phyloP scores from a whole-genome alignment of 2,329 filamentous ascomycete species.

The Emmonsiellopsis sp. region DNA sequence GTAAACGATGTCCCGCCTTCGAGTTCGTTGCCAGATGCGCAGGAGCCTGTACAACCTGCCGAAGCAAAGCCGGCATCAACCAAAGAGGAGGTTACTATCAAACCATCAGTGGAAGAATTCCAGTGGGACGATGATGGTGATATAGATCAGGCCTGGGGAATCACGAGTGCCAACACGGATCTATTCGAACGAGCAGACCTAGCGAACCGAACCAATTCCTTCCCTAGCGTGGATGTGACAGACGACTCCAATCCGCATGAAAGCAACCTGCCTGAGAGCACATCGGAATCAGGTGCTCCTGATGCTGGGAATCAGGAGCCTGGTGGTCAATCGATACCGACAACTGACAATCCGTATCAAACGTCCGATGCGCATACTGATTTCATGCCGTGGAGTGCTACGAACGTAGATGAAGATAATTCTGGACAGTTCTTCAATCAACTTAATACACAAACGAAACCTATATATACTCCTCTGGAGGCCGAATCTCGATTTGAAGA shows the following conservation, averaged over 20 bases:
- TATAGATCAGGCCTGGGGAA: not conserved
- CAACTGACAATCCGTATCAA: not conserved
- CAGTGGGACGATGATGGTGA: not conserved
- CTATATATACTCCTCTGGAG: constrained; percentile 27
- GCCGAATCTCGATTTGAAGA: constrained; percentile 58
- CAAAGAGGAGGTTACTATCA: not conserved
- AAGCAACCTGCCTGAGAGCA: not conserved
- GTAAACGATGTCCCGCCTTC: not conserved
- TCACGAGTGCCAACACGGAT: constrained; percentile 1
- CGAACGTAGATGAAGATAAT: constrained; percentile 40
- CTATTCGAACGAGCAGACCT: constrained; percentile 9
- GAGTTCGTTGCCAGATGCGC: not conserved
- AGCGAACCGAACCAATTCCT: constrained; percentile 11
- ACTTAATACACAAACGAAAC: constrained; percentile 31
- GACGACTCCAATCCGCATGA: not conserved
- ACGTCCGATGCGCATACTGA: not conserved
- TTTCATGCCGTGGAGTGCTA: constrained; percentile 32
- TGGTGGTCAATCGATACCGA: not conserved
- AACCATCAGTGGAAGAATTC: not conserved
- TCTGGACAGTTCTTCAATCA: constrained; percentile 54
- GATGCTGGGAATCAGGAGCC: not conserved
- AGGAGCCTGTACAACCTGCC: not conserved
- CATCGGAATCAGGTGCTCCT: not conserved
- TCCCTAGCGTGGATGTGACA: constrained; percentile 7
- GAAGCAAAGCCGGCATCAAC: not conserved